phyloP scores from a whole-genome alignment of 2,329 filamentous ascomycete genomes.

The Thermochaetoides dissita region DNA sequence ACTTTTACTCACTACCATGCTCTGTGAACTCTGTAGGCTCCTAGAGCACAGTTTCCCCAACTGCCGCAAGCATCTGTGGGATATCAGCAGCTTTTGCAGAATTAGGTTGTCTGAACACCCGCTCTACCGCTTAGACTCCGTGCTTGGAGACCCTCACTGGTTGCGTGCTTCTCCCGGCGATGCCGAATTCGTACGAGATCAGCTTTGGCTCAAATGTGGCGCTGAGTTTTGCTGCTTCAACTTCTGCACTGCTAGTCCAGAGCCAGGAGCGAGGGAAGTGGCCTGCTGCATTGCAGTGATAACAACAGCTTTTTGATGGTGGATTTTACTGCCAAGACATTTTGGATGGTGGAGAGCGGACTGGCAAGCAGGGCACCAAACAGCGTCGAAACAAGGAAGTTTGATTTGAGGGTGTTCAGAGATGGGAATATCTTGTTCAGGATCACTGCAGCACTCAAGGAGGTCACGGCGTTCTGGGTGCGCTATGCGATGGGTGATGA shows the following conservation, averaged over 20 bases:
- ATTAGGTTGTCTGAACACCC: too few relatives aligned
- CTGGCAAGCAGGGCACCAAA: conserved; percentile 6
- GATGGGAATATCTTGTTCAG: conserved; percentile 4
- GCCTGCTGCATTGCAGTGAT: conserved; percentile 7
- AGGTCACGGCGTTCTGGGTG: conserved; percentile 10
- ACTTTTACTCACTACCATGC: conserved; percentile 2
- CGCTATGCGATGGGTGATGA: conserved; percentile 7
- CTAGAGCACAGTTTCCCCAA: conserved; percentile 2
- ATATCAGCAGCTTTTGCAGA: too few relatives aligned
- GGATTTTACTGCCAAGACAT: conserved; percentile 4
- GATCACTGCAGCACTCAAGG: conserved; percentile 5
- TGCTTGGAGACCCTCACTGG: too few relatives aligned
- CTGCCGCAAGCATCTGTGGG: too few relatives aligned
- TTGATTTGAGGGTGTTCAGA: conserved; percentile 7
- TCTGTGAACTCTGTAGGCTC: conserved; percentile 11
- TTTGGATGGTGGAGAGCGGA: conserved; percentile 6
- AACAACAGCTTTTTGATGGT: conserved; percentile 7
- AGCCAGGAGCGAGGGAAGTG: conserved; percentile 1
- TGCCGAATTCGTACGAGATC: too few relatives aligned
- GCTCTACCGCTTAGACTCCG: too few relatives aligned
- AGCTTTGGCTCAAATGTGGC: not conserved
- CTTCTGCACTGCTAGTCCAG: too few relatives aligned
- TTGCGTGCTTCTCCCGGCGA: too few relatives aligned
- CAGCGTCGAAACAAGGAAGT: conserved; percentile 1
- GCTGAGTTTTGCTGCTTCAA: conserved; percentile 7